These are phyloP conservation scores for Thelonectria olida DNA, from an alignment of 2,329 filamentous ascomycete genomes.

Conservation along the genomic window DNA sequence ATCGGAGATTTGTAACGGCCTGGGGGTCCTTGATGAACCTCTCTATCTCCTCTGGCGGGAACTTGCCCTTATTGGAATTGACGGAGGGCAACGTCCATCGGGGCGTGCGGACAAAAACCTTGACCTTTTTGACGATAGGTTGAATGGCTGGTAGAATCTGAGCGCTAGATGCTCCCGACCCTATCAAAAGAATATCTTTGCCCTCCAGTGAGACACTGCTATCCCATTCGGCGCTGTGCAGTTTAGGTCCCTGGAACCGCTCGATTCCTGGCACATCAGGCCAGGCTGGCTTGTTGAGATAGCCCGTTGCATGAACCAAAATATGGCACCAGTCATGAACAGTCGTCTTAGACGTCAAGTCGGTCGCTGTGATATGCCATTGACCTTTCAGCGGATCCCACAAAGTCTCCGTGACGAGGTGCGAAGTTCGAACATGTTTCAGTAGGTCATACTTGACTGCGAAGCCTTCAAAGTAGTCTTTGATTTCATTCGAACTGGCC, in stretches of 20 bases:
- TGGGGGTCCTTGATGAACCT: no score
- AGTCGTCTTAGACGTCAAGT: conserved; percentile 28
- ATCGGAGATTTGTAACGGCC: no score
- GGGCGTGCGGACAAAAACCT: no score
- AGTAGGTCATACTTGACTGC: conserved; percentile 59
- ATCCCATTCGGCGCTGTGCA: conserved; percentile 65
- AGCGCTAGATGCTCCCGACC: conserved; percentile 50
- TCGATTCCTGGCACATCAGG: conserved; percentile 58
- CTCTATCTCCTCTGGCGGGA: no score
- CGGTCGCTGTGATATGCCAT: conserved; percentile 53
- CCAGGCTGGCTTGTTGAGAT: conserved; percentile 61
- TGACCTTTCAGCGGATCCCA: conserved; percentile 55
- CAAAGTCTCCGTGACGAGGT: conserved; percentile 52
- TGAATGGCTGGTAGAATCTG: conserved; percentile 59
- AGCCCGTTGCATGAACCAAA: conserved; percentile 58
- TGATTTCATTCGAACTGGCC: conserved; percentile 68
- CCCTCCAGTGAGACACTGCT: conserved; percentile 49
- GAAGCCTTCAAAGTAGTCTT: conserved; percentile 59
- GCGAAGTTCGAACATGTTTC: conserved; percentile 53
- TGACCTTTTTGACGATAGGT: no score
- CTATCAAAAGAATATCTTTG: conserved; percentile 53
- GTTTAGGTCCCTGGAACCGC: conserved; percentile 56
- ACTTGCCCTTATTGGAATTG: no score
- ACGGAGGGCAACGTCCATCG: no score
- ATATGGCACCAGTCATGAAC: conserved; percentile 49